Evolutionary conservation across 345 rosid genomes (phyloP).

Genomic region (Firmiana major): DNA sequence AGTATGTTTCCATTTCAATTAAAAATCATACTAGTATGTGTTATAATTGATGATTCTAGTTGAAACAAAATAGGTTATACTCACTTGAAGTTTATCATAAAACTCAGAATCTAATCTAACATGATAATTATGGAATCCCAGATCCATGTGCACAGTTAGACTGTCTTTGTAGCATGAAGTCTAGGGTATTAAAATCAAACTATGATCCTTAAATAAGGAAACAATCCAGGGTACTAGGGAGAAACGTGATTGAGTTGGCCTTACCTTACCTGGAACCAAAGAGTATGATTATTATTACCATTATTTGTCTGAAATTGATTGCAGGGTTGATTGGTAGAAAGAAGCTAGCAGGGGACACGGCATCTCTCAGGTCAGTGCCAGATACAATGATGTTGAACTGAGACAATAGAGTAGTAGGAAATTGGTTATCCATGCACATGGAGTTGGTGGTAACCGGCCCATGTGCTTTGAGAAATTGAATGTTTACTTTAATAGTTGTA

Average conservation of each 20-base stretch:
- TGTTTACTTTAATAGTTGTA: background rate
- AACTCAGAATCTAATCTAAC: background rate
- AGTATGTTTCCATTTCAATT: no score
- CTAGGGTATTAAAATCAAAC: background rate
- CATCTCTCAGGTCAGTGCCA: background rate
- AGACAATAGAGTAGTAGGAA: background rate
- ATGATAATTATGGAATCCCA: background rate
- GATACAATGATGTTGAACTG: background rate
- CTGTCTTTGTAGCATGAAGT: background rate
- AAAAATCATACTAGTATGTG: background rate
- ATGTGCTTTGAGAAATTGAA: constrained; percentile 7
- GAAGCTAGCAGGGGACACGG: background rate
- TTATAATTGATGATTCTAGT: background rate
- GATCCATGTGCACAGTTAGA: background rate
- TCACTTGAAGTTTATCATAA: background rate
- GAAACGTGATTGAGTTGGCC: background rate
- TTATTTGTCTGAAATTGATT: background rate
- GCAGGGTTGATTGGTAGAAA: background rate
- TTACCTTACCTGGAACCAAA: background rate
- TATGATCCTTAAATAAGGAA: background rate
- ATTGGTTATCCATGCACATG: constrained; percentile 7
- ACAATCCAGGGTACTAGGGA: background rate
- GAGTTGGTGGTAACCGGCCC: background rate
- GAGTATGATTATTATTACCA: background rate
- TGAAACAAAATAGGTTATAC: background rate